Evolutionary conservation across 805 yeast genomes (phyloP).

Genomic region (Schwanniomyces polymorphus): DNA sequence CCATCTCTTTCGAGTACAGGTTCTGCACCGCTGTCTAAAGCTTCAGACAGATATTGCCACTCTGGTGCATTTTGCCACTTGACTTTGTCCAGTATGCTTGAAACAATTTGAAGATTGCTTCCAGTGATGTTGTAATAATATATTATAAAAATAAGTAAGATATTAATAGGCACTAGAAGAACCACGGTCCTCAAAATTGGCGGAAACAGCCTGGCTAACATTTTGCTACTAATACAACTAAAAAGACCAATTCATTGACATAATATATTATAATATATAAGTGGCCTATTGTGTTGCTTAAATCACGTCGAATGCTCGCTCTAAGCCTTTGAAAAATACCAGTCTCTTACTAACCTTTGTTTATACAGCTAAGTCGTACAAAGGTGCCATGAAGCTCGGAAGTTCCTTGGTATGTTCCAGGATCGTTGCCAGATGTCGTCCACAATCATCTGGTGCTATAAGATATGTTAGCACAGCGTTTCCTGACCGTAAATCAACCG

Average conservation of each 20-base stretch:
- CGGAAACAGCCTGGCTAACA: neutral
- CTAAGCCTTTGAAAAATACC: neutral
- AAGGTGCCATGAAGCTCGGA: neutral
- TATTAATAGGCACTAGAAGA: neutral
- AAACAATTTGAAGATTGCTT: neutral
- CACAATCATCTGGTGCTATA: neutral
- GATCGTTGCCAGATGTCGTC: neutral
- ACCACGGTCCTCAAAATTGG: neutral
- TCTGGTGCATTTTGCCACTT: neutral
- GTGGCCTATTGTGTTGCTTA: neutral
- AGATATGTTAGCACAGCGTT: neutral
- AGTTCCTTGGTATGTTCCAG: neutral
- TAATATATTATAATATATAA: neutral
- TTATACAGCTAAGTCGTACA: neutral
- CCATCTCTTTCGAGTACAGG: conserved; percentile 10
- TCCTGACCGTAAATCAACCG: conserved; percentile 20
- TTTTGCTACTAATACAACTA: neutral
- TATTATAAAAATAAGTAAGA: neutral
- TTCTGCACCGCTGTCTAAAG: conserved; percentile 11
- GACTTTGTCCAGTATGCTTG: neutral
- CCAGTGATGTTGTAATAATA: neutral
- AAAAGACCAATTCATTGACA: neutral
- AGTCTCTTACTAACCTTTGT: neutral
- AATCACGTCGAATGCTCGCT: neutral
- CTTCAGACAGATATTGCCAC: conserved; percentile 6